Conservation (phyloP, 148 eudicot species). For the Amaranthus cruentus region DNA sequence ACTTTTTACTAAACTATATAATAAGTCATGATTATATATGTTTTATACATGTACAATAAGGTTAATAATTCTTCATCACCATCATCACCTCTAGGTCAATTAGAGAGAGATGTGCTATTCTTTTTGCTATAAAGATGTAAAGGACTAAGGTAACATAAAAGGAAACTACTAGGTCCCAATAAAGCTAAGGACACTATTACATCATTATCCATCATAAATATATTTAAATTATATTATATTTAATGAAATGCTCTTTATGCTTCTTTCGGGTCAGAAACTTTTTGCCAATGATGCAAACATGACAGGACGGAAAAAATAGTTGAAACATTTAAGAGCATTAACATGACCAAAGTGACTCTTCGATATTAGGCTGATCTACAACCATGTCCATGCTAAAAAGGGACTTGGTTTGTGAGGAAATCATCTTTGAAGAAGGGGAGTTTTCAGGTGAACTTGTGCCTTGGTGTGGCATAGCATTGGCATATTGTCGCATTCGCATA, state of each 20-base stretch:
- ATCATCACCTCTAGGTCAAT: conserved; percentile 17
- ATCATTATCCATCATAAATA: conserved; percentile 8
- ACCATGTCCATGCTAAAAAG: conserved; percentile 56
- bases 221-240: neutral
- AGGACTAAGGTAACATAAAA: conserved; percentile 14
- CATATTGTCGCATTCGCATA: conserved; percentile 59
- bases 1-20: conserved; percentile 22
- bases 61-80: conserved; percentile 18
- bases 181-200: conserved; percentile 16
- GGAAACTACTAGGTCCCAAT: conserved; percentile 24
- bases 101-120: conserved; percentile 5
- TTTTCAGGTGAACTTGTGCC: conserved; percentile 41
- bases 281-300: too few relatives aligned
- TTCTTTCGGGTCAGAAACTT: too few relatives aligned
- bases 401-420: conserved; percentile 45
- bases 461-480: conserved; percentile 11
- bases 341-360: conserved; percentile 58
- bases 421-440: conserved; percentile 38
- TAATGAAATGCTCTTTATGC: neutral
- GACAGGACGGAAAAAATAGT: too few relatives aligned
- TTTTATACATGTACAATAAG: conserved; percentile 21
- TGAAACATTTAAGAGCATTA: conserved; percentile 10
- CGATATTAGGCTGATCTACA: conserved; percentile 46
- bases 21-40: conserved; percentile 25
- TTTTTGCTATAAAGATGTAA: conserved; percentile 13